These are phyloP conservation scores for Hanseniaspora vineae DNA, from an alignment of 805 yeast species.

Conservation along the genomic window DNA sequence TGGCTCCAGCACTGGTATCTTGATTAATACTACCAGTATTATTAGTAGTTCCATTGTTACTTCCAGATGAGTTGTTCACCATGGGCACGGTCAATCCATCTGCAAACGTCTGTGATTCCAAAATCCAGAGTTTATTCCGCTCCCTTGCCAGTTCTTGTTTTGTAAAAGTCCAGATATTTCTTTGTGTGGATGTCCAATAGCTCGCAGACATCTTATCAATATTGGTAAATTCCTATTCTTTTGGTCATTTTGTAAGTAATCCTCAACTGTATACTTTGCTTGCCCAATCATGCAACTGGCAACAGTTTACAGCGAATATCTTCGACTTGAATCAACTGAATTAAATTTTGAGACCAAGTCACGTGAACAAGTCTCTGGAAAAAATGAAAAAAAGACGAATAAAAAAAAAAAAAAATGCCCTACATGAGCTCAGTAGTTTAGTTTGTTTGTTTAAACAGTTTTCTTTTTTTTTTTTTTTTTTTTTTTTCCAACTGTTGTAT, in stretches of 20 bases:
- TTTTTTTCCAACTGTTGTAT: too few species aligned
- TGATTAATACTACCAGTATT: neutral
- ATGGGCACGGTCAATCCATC: slow-evolving; percentile 24
- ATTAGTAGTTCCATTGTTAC: slow-evolving; percentile 4
- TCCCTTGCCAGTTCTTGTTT: slow-evolving; percentile 39
- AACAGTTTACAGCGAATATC: too few species aligned
- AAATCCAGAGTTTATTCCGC: slow-evolving; percentile 29
- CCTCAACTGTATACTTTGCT: too few species aligned
- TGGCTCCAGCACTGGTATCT: neutral
- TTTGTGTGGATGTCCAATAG: slow-evolving; percentile 78
- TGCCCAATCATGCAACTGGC: too few species aligned
- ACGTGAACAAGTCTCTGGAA: too few species aligned
- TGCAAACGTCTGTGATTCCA: slow-evolving; percentile 25
- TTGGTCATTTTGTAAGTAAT: neutral
- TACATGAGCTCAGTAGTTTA: too few species aligned
- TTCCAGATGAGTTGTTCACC: slow-evolving; percentile 15
- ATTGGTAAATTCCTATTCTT: neutral
- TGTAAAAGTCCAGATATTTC: slow-evolving; percentile 70
- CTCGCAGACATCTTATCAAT: slow-evolving; percentile 50
- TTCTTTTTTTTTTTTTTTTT: too few species aligned
- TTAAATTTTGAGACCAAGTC: too few species aligned
- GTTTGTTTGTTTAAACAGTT: too few species aligned
- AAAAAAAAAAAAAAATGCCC: too few species aligned
- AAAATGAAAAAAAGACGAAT: too few species aligned
- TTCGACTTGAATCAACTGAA: too few species aligned